Percentiles rank a stretch among this genome's conserved stretches.
Evolutionary conservation across 176 grass and related monocot genomes (phyloP).

Genomic region (Musa troglodytarum): DNA sequence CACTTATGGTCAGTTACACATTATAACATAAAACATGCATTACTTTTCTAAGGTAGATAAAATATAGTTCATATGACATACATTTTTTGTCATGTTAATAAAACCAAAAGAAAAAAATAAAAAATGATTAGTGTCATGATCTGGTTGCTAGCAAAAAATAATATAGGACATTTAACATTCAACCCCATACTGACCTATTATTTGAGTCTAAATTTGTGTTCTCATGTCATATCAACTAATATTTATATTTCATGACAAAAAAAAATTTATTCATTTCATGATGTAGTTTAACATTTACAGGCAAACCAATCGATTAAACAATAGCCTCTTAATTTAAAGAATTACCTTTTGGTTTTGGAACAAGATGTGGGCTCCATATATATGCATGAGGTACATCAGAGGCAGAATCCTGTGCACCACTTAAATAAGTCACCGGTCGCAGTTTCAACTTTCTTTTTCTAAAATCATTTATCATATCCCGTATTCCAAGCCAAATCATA

Average conservation of each 20-base stretch:
- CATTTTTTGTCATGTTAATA: neutral
- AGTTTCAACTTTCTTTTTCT: slow-evolving; percentile 93
- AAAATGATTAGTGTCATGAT: neutral
- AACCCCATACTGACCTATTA: neutral
- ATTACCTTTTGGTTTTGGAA: slow-evolving; percentile 96
- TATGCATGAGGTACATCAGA: slow-evolving; percentile 83
- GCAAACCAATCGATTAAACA: neutral
- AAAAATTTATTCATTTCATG: too few species aligned
- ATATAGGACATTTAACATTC: neutral
- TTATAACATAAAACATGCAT: too few species aligned
- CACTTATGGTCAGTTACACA: too few species aligned
- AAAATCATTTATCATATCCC: slow-evolving; percentile 99
- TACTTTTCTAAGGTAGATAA: too few species aligned
- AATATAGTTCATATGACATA: too few species aligned
- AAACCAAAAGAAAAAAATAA: neutral
- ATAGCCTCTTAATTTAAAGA: neutral
- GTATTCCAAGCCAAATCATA: slow-evolving; percentile 99
- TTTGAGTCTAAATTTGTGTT: too few species aligned
- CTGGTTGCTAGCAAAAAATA: neutral
- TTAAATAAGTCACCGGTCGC: slow-evolving; percentile 87
- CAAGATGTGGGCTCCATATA: slow-evolving; percentile 94
- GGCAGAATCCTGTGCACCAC: slow-evolving; percentile 65
- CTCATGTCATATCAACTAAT: too few species aligned
- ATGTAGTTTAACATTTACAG: neutral
- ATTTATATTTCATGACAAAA: too few species aligned